These are phyloP conservation scores for Leishmania turanica DNA, from an alignment of 208 protist species.

Conservation along the genomic window DNA sequence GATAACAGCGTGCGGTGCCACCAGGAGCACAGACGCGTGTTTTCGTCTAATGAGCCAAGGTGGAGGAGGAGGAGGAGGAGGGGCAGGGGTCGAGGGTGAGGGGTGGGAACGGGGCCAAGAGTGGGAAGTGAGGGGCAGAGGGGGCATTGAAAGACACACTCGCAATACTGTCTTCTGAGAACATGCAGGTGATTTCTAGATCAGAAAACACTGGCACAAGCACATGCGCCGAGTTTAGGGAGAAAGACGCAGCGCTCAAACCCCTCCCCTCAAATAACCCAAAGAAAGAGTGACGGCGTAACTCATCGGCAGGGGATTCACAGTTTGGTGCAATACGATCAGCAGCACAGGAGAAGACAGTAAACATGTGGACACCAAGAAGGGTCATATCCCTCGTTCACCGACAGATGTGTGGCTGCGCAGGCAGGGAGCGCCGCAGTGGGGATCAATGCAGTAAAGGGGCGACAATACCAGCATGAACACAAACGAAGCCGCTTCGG, in stretches of 20 bases:
- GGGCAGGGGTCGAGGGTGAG: not conserved
- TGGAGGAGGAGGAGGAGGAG: too few relatives aligned
- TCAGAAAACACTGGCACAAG: not conserved
- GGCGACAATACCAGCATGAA: not conserved
- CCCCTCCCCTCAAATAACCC: not conserved
- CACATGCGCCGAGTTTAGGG: not conserved
- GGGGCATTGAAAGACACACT: not conserved
- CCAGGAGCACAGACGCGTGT: not conserved
- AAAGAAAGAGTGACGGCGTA: not conserved
- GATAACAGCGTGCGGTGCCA: not conserved
- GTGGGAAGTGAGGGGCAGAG: not conserved
- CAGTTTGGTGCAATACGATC: not conserved
- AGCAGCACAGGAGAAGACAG: not conserved
- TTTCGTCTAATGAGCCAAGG: not conserved
- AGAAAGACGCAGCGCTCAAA: not conserved
- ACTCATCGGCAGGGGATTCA: not conserved
- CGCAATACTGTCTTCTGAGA: too few relatives aligned
- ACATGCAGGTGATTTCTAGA: too few relatives aligned
- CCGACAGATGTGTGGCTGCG: not conserved
- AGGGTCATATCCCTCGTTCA: not conserved
- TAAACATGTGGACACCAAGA: not conserved
- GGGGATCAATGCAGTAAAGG: not conserved
- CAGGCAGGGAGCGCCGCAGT: not conserved
- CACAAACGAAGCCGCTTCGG: not conserved
- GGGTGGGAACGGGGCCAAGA: not conserved